Conservation (phyloP, 1,284 basidiomycete species). For the Exobasidium cylindrosporum region DNA sequence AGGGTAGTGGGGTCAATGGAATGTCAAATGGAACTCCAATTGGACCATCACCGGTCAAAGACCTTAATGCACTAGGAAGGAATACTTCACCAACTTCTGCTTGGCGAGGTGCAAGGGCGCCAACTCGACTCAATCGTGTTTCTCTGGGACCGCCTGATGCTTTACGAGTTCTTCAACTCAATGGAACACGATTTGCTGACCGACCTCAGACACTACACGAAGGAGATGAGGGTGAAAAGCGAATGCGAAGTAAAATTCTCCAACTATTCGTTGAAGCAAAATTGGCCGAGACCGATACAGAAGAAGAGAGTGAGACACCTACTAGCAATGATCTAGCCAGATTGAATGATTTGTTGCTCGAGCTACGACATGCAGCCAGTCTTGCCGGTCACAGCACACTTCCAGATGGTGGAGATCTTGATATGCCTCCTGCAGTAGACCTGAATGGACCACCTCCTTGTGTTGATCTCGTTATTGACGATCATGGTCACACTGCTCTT, state of each 20-base stretch:
- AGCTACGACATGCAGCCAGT: constrained; percentile 31
- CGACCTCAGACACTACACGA: constrained; percentile 33
- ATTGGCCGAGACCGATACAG: constrained; percentile 17
- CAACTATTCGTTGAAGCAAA: constrained; percentile 49
- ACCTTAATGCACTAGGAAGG: constrained; percentile 47
- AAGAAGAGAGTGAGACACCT: constrained; percentile 18
- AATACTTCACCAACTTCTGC: constrained; percentile 16
- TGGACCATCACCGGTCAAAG: constrained; percentile 46
- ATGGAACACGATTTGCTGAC: constrained; percentile 48
- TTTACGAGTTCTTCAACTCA: constrained; percentile 20
- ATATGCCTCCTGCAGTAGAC: constrained; percentile 62
- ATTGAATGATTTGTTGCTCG: constrained; percentile 28
- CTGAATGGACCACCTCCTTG: constrained; percentile 62
- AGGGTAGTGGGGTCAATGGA: not conserved
- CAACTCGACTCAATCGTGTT: constrained; percentile 28
- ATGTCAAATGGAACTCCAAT: constrained; percentile 8
- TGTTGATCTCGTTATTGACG: constrained; percentile 68
- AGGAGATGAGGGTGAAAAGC: constrained; percentile 48
- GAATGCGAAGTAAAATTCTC: constrained; percentile 44
- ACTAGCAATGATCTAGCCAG: constrained; percentile 11
- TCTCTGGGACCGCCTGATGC: constrained; percentile 31
- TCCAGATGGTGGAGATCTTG: constrained; percentile 64
- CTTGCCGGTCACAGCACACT: constrained; percentile 56
- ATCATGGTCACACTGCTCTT: constrained; percentile 88
- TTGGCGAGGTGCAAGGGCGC: constrained; percentile 37